Evolutionary conservation across 139 green algal genomes (phyloP).

Genomic region (Closterium sp.): DNA sequence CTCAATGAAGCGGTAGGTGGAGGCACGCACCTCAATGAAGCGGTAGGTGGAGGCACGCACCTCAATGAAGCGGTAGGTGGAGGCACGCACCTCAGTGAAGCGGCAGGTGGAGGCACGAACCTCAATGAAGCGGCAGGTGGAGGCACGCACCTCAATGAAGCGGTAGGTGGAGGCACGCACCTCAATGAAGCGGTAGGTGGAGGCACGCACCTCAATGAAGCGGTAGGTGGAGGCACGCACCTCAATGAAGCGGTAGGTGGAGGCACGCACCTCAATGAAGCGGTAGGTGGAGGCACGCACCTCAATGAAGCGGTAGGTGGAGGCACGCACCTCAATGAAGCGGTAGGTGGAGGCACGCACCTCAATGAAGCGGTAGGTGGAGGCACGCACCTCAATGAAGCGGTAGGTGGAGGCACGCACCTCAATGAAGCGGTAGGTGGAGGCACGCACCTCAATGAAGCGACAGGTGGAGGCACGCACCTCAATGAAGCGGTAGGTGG

Average conservation of each 20-base stretch:
- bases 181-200: constrained; percentile 6
- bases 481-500: constrained; percentile 6
- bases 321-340: too few species aligned
- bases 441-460: too few species aligned
- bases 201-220: too few species aligned
- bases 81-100: too few species aligned
- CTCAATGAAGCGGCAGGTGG: constrained; percentile 2
- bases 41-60: neutral
- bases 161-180: neutral
- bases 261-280: too few species aligned
- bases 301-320: constrained; percentile 6
- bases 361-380: constrained; percentile 6
- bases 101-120: neutral
- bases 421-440: constrained; percentile 6
- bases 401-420: neutral
- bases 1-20: constrained; percentile 6
- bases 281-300: neutral
- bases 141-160: too few species aligned
- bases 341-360: neutral
- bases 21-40: too few species aligned
- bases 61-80: constrained; percentile 6
- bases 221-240: neutral
- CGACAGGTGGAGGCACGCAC: neutral
- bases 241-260: constrained; percentile 6
- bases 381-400: too few species aligned